Evolutionary conservation across 2,329 filamentous ascomycete genomes (phyloP).

Genomic region (Xylariaceae sp.): DNA sequence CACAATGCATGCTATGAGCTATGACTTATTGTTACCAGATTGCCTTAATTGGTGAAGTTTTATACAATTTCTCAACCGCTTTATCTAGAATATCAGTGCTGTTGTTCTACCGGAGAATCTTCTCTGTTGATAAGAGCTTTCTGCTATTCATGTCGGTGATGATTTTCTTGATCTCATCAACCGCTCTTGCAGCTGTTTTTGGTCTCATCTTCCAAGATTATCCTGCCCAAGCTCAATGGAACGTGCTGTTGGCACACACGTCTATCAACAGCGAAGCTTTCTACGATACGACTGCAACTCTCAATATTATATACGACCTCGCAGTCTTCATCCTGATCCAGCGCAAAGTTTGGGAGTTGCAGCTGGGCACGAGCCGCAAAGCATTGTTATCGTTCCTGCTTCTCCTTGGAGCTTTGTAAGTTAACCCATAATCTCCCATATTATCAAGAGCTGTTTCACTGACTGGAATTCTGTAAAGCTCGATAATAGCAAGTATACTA

Average conservation of each 20-base stretch:
- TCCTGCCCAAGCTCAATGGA: constrained; percentile 2
- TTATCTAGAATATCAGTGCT: background rate
- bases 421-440: background rate
- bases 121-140: background rate
- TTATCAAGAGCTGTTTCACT: background rate
- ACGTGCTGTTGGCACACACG: background rate
- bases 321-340: background rate
- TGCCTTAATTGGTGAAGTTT: background rate
- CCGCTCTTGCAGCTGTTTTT: background rate
- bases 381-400: background rate
- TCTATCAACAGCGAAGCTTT: background rate
- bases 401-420: background rate
- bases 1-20: background rate
- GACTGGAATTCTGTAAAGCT: too few species aligned
- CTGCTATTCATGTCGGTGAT: background rate
- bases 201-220: constrained; percentile 1
- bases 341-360: too few species aligned
- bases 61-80: background rate
- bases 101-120: constrained; percentile 1
- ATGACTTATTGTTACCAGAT: background rate
- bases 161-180: background rate
- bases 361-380: background rate
- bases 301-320: background rate
- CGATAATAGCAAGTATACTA: background rate
- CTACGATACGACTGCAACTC: background rate